Base-by-base conservation (phyloP, 2,329 filamentous ascomycete genomes). In the Hypoxylon sp. region DNA sequence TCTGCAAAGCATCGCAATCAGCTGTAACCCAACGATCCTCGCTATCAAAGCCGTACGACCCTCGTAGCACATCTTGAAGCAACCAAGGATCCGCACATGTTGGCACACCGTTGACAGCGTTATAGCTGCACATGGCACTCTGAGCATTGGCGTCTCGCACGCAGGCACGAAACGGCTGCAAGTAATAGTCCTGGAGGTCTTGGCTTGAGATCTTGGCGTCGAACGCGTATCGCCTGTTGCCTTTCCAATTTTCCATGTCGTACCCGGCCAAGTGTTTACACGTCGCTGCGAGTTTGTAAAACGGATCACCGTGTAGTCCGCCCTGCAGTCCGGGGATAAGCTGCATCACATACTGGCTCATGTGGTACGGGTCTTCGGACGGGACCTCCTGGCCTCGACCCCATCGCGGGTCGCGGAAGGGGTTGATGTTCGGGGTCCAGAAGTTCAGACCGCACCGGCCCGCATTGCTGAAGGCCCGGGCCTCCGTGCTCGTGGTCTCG, bases 381-480 rank as follows among this genome's bases (percentile, higher is more conserved):
- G 83, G 82, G 0, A 82, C 85, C 61, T 86, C 81, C 55, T 79
- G 75, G 0, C 83, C 83, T 6, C 83, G 72, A 1, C 83, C 83
- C 83, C 83, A 85, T 17, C 84, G 72, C 0, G 84, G 83, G 61
- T 86, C 83, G 26, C 78, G 78, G 70, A 81, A 88, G 0, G 81
- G 77, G 60, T 87, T 88, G 66, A 88, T 84, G 61, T 88, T 87
- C 0, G 86, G 86, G 0, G 86, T 84, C 79, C 82, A 87, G 63
- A 76, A 84, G 63, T 86, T 77, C 9, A 83, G 64, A 0, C 80
- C 80, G 2, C 77, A 78, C 8, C 76, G 71, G 3, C 79, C 81
- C 5, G 67, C 76, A 59, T 89, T 89, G 62, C 75, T 83, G 64
- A 87, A 89, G 0, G 86, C 84, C 27, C 86, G 75, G 0, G 82